Base-by-base conservation (phyloP, 306 rosid species). In the Argentina anserina region DNA sequence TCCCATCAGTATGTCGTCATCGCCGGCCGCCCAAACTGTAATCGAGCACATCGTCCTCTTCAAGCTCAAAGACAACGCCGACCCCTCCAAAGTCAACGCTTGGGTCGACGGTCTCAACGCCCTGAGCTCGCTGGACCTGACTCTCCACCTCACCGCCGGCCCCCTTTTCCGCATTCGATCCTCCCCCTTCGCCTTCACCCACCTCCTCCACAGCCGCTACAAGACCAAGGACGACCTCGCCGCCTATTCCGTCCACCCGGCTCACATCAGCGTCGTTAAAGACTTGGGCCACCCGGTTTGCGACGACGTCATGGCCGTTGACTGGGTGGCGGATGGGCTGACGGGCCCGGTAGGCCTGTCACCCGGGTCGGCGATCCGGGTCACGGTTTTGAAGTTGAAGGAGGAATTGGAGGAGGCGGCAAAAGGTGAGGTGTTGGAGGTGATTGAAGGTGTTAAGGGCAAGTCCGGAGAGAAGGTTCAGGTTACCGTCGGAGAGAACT, bases 271-370 rank as follows among this genome's bases (percentile, higher is more conserved):
- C 81, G 90, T 91, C 9, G 98, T 94, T 68, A 87, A 77, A 65
- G 88, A 80, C 0, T 72, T 76, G 2, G 92, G 87, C 45, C 90
- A 86, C 62, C 96, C 96, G 6, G 79, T 89, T 72, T 43, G 86
- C 56, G 95, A 91, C 0, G 96, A 91, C 68, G 50, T 94, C 84
- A 86, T 94, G 96, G 97, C 92, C 78, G 92, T 89, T 61, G 97
- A 94, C 79, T 94, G 97, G 97, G 45, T 91, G 33, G 80, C 89
- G 45, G 81, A 77, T 1, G 81, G 63, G 31, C 66, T 83, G 7
- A 39, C 14, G 9, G 83, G 67, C 12, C 70, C 65, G 0, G n/a
- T 78, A 3, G 75, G 29, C 42, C 79, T 76, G 0, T 40, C 82
- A 0, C 81, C 78, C 14, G 96, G 89, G 0, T 89, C 97, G 0